These are phyloP conservation scores for Fraxinus floribunda DNA, from an alignment of 305 asterid species.

Conservation along the genomic window DNA sequence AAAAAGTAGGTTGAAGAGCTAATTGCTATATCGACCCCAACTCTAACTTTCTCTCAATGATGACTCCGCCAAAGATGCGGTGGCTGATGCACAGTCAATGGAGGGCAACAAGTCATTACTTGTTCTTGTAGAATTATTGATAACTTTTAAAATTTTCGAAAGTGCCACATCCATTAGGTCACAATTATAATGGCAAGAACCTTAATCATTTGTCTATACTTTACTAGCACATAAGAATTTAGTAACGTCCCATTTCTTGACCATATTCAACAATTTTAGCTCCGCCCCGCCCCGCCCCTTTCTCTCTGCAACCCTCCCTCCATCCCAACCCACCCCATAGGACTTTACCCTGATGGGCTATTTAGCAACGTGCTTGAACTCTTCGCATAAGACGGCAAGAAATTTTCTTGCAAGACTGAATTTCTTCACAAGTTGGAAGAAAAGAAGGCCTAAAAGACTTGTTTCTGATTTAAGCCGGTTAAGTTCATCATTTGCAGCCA, in stretches of 20 bases:
- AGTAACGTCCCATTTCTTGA: conserved; percentile 26
- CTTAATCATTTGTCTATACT: conserved; percentile 12
- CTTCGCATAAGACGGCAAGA: conserved; percentile 25
- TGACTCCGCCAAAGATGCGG: too few species aligned
- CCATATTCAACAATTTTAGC: background rate
- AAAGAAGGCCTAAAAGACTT: conserved; percentile 11
- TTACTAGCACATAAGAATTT: background rate
- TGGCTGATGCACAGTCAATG: too few species aligned
- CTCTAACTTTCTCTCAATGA: too few species aligned
- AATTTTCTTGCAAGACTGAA: conserved; percentile 20
- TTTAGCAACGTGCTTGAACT: conserved; percentile 23
- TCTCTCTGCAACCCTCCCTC: too few species aligned
- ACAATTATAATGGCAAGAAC: conserved; percentile 11
- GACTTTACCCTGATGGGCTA: conserved; percentile 33
- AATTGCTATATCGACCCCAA: too few species aligned
- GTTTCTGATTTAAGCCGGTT: conserved; percentile 29
- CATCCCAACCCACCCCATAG: background rate
- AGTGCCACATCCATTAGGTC: conserved; percentile 16
- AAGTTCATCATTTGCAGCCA: conserved; percentile 37
- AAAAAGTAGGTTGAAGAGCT: too few species aligned
- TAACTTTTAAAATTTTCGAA: conserved; percentile 13
- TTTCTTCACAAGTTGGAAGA: conserved; percentile 29
- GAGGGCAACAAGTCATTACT: background rate
- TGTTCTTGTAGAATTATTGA: conserved; percentile 24
- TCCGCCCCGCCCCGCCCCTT: too few species aligned